A percentile compares a stretch with the other conserved stretches of the same genome.
Conservation (phyloP, 2,329 filamentous ascomycete species). For the Xylariaceae sp. region DNA sequence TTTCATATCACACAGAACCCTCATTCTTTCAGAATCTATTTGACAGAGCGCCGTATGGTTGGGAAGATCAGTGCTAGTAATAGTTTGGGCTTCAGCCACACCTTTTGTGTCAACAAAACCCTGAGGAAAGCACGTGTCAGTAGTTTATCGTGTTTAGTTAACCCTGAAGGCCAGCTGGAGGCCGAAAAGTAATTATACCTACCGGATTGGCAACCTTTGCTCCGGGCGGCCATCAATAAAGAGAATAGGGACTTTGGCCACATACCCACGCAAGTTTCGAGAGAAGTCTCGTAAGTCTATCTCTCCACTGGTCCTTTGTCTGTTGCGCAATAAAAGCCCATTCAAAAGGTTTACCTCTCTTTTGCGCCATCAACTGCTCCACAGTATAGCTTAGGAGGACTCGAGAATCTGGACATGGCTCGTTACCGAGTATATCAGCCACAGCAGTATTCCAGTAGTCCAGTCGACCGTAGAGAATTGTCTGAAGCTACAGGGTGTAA, state of each 20-base stretch:
- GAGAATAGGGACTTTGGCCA: no score
- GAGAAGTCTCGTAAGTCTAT: conserved; percentile 1
- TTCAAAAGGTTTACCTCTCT: not conserved
- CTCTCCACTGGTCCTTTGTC: not conserved
- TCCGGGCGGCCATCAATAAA: no score
- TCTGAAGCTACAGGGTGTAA: conserved; percentile 15
- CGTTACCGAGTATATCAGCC: not conserved
- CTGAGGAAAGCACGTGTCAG: not conserved
- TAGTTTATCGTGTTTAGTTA: no score
- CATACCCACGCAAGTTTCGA: not conserved
- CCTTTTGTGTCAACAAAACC: not conserved
- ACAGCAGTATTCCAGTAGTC: conserved; percentile 2
- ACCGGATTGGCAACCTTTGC: no score
- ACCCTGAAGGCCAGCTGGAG: no score
- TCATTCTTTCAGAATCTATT: not conserved
- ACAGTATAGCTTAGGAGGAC: not conserved
- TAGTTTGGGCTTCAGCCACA: no score
- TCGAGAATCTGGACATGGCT: not conserved
- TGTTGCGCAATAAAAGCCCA: not conserved
- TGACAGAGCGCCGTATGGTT: no score
- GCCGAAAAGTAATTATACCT: no score
- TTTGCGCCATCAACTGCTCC: not conserved
- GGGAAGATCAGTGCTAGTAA: no score
- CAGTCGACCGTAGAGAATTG: conserved; percentile 12
- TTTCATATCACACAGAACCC: not conserved